phyloP scores from a whole-genome alignment of 345 rosid genomes.

The Kandelia obovata region DNA sequence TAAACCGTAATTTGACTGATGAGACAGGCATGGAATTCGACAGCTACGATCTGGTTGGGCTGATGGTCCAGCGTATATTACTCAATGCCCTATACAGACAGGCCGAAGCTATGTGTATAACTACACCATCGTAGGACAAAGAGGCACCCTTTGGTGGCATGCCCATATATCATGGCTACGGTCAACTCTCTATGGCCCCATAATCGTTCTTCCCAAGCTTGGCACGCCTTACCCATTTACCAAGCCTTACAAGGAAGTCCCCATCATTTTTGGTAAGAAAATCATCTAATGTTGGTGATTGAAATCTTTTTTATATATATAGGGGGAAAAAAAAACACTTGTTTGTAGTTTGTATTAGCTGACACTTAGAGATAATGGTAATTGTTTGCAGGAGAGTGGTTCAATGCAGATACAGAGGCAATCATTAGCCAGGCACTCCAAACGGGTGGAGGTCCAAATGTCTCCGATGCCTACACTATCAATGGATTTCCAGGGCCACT shows the following conservation, averaged over 20 bases:
- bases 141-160: conserved; percentile 25
- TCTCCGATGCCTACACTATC: conserved; percentile 19
- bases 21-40: conserved; percentile 19
- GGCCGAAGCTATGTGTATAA: conserved; percentile 22
- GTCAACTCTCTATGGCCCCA: conserved; percentile 10
- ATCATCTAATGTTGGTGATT: too few relatives aligned
- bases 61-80: conserved; percentile 14
- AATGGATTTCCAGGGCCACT: conserved; percentile 16
- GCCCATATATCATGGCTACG: conserved; percentile 19
- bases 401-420: conserved; percentile 15
- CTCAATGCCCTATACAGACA: conserved; percentile 19
- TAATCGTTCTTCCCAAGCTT: conserved; percentile 14
- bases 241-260: conserved; percentile 19
- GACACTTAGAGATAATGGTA: background rate
- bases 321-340: too few relatives aligned
- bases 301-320: background rate
- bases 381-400: conserved; percentile 15
- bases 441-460: conserved; percentile 21
- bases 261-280: conserved; percentile 12
- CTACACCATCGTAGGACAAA: conserved; percentile 17
- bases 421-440: conserved; percentile 14
- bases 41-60: conserved; percentile 20
- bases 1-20: background rate
- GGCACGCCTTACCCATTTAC: conserved; percentile 13
- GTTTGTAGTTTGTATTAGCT: background rate